A percentile compares a stretch with the other conserved stretches of the same genome.
phyloP scores from a whole-genome alignment of 2,329 filamentous ascomycete species.

The Phaeophleospora eucalypticola region DNA sequence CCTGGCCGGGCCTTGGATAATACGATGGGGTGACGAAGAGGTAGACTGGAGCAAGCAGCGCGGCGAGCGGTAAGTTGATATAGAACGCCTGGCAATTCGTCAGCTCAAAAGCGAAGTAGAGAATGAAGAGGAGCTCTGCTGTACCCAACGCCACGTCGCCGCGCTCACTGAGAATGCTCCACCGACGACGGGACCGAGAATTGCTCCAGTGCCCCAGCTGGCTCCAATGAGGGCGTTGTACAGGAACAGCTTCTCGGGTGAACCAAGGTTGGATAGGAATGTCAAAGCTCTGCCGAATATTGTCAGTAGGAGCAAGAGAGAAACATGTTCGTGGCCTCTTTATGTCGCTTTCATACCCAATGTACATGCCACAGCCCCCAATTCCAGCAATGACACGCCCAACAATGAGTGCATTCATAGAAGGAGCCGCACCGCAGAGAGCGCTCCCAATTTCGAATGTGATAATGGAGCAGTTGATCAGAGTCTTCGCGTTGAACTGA shows the following conservation, averaged over 20 bases:
- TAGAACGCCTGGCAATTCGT: slow-evolving; percentile 45
- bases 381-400: slow-evolving; percentile 32
- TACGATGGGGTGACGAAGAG: slow-evolving; percentile 41
- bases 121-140: neutral
- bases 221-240: neutral
- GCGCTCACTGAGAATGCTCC: slow-evolving; percentile 24
- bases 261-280: slow-evolving; percentile 13
- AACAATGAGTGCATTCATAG: slow-evolving; percentile 30
- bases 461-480: slow-evolving; percentile 4
- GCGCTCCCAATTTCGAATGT: slow-evolving; percentile 29
- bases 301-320: no score
- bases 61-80: slow-evolving; percentile 30
- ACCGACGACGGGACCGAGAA: slow-evolving; percentile 33
- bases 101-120: neutral
- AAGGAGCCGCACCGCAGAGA: slow-evolving; percentile 33
- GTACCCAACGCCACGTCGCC: slow-evolving; percentile 35
- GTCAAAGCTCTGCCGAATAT: neutral
- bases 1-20: slow-evolving; percentile 10
- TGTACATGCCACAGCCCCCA: slow-evolving; percentile 32
- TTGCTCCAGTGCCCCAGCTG: slow-evolving; percentile 19
- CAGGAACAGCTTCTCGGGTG: slow-evolving; percentile 10
- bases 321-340: no score
- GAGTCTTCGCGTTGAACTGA: neutral
- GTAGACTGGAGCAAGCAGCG: slow-evolving; percentile 40
- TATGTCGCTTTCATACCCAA: no score